A percentile compares a stretch with the other conserved stretches of the same genome.
Conservation (phyloP, 179 eudicot genomes). For the Camellia oleifera region DNA sequence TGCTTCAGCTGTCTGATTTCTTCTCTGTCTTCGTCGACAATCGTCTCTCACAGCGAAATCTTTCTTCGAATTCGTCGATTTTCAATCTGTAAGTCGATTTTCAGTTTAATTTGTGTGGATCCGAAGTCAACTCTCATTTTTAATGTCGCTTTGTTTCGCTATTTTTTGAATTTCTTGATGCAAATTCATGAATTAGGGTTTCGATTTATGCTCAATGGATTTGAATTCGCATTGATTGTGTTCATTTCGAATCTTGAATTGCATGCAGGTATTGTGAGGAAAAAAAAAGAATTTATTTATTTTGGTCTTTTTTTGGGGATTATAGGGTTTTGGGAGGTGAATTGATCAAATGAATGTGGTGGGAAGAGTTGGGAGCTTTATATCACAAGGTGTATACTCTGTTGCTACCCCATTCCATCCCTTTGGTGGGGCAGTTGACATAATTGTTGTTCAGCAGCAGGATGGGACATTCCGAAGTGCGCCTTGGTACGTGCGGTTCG, state of each 20-base stretch:
- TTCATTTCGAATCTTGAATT: not conserved
- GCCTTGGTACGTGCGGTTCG: constrained; percentile 98
- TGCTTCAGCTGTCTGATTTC: not conserved
- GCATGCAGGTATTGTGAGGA: constrained; percentile 15
- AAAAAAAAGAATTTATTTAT: not conserved
- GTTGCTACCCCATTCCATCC: constrained; percentile 99
- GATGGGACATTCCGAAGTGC: constrained; percentile 88
- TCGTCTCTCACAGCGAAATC: constrained; percentile 3
- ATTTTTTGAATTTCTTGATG: not conserved
- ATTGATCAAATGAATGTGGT: constrained; percentile 70
- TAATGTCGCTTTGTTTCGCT: not conserved
- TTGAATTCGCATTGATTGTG: not conserved
- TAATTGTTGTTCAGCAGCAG: constrained; percentile 86
- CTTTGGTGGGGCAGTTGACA: constrained; percentile 97
- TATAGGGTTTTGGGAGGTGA: not conserved
- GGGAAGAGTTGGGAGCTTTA: constrained; percentile 73
- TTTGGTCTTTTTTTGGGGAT: not conserved
- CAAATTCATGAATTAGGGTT: not conserved
- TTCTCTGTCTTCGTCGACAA: not conserved
- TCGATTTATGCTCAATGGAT: not conserved
- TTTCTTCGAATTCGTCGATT: not conserved
- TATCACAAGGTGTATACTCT: constrained; percentile 87
- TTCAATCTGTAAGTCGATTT: constrained; percentile 3
- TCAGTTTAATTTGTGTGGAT: not conserved
- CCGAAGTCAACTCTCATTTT: not conserved